phyloP scores from a whole-genome alignment of 495 filamentous ascomycete species.

The Cudoniella acicularis region DNA sequence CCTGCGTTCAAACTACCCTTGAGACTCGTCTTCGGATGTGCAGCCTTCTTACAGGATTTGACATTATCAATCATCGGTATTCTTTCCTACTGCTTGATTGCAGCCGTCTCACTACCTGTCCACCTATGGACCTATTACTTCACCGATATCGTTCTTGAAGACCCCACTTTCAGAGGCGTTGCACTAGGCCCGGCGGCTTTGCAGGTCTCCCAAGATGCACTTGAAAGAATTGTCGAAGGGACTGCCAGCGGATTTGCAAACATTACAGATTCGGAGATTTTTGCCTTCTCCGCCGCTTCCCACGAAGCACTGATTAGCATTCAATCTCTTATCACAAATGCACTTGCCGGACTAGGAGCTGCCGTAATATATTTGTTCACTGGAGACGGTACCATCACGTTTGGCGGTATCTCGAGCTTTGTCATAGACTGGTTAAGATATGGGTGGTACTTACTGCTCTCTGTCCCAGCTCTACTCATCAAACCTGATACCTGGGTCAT shows the following conservation, averaged over 20 bases:
- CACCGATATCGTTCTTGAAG: neutral
- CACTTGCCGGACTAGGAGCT: slow-evolving; percentile 28
- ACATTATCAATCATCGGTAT: slow-evolving; percentile 34
- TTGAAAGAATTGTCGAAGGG: slow-evolving; percentile 16
- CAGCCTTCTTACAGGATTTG: slow-evolving; percentile 60
- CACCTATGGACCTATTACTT: slow-evolving; percentile 8
- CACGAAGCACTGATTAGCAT: slow-evolving; percentile 53
- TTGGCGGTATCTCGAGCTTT: slow-evolving; percentile 19
- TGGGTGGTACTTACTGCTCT: neutral
- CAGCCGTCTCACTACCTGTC: slow-evolving; percentile 8
- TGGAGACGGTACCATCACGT: slow-evolving; percentile 10
- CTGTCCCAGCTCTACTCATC: slow-evolving; percentile 22
- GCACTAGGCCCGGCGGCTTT: slow-evolving; percentile 3
- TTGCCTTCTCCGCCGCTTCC: slow-evolving; percentile 58
- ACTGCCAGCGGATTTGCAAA: slow-evolving; percentile 11
- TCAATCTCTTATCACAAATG: slow-evolving; percentile 35
- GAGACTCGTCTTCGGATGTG: slow-evolving; percentile 60
- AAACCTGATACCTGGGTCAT: slow-evolving; percentile 43
- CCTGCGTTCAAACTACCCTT: slow-evolving; percentile 67
- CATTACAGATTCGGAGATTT: slow-evolving; percentile 49
- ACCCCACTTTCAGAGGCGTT: neutral
- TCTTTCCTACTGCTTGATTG: slow-evolving; percentile 16
- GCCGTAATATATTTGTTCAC: slow-evolving; percentile 29
- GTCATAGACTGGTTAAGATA: neutral
- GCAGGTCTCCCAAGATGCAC: slow-evolving; percentile 13